These are phyloP conservation scores for Gomphus sp. DNA, from an alignment of 1,284 basidiomycete species.

Conservation along the genomic window DNA sequence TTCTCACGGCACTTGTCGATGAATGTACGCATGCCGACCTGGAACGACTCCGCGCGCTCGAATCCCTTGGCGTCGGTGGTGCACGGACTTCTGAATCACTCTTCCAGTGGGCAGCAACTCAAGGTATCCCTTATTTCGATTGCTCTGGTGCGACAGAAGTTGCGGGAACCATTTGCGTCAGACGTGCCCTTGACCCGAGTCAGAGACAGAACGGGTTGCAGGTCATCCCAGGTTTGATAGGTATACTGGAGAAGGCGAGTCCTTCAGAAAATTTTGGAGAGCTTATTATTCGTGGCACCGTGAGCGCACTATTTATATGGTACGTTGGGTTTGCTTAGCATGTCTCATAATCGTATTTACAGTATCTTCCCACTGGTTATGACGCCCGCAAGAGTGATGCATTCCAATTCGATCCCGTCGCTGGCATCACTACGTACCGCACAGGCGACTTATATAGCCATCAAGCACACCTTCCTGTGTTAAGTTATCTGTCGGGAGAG, in stretches of 20 bases:
- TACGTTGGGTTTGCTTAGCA: not conserved
- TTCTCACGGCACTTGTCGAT: not conserved
- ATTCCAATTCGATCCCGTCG: slow-evolving; percentile 1
- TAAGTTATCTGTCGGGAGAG: slow-evolving; percentile 4
- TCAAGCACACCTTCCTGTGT: not conserved
- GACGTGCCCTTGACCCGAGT: not conserved
- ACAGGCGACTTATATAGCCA: slow-evolving; percentile 12
- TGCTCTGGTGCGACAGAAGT: slow-evolving; percentile 13
- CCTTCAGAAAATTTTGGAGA: slow-evolving; percentile 8
- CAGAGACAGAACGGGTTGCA: not conserved
- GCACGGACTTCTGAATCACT: slow-evolving; percentile 7
- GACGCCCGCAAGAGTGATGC: not conserved
- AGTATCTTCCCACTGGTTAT: slow-evolving; percentile 8
- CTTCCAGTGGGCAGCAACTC: slow-evolving; percentile 8
- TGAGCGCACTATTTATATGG: not conserved
- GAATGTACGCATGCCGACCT: not conserved
- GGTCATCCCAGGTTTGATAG: not conserved
- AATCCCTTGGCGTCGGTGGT: slow-evolving; percentile 11
- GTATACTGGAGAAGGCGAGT: not conserved
- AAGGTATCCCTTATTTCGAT: slow-evolving; percentile 9
- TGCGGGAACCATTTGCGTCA: slow-evolving; percentile 11
- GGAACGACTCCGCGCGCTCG: not conserved
- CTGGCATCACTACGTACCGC: slow-evolving; percentile 6
- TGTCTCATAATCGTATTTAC: not conserved
- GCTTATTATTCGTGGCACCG: slow-evolving; percentile 10